Evolutionary conservation across 495 filamentous ascomycete species (phyloP), one percentile per base, ranked within the genome.

Genomic region (Hypoxylon cercidicola): DNA sequence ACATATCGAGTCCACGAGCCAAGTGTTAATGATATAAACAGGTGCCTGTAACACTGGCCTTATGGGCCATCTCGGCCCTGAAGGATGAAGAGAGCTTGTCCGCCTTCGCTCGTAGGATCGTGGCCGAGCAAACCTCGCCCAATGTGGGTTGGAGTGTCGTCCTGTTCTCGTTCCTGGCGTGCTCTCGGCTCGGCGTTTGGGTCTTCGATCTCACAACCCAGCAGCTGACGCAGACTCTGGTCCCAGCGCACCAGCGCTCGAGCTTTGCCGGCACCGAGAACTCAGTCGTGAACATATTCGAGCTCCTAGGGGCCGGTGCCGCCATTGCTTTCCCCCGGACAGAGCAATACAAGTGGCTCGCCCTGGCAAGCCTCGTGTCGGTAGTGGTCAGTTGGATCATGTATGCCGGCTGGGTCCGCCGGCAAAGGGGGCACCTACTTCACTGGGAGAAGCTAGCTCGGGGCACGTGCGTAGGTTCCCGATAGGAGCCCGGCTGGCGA

Each of bases 161-260:
- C 3, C 60, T 81, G 46, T 80, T 81, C 57, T 55, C 72, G 21
- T 79, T 80, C 66, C 70, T 81, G 35, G 77, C 79, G 0, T 60
- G 74, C 43, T 82, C 80, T n/a, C 77, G 80, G 6, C 70, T 80
- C 9, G 79, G 78, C 0, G 74, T 79, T 20, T 81, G 80, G 77
- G 71, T 78, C 40, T 80, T 72, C 66, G 77, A 81, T 49, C 74
- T 82, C 13, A 79, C 75, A 0, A 81, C 79, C 7, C 77, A 80
- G 50, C 79, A 79, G 39, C 66, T 81, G 8, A 77, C 76, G 34
- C 79, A 81, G 68, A 80, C 77, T 4, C 59, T 75, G 20, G 69
- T 77, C 16, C 49, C 69, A 2, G 62, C 63, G 12, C 40, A 68
- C 9, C 69, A 75, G 25, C 69, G 77, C n/a, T 77, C 76, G 2